These are phyloP conservation scores for Solanum aculeatissimum DNA, from an alignment of 305 asterid species.

Conservation along the genomic window DNA sequence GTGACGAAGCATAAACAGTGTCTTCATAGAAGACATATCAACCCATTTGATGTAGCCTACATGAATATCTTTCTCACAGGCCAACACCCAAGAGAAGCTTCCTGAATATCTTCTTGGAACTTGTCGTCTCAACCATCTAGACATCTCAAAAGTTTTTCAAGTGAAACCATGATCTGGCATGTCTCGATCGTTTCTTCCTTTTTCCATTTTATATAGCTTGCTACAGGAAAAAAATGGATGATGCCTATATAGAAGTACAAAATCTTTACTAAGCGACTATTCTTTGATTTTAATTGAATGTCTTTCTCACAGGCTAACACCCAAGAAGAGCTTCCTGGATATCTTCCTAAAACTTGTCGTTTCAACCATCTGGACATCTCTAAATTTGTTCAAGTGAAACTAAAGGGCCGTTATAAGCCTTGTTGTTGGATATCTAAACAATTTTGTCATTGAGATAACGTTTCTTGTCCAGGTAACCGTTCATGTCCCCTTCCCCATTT, in stretches of 20 bases:
- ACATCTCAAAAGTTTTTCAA: constrained; percentile 42
- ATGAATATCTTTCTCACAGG: constrained; percentile 23
- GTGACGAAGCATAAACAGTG: background rate
- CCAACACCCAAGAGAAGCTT: constrained; percentile 70
- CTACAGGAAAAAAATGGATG: background rate
- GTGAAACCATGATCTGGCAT: constrained; percentile 9
- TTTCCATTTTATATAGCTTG: background rate
- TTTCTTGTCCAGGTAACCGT: constrained; percentile 71
- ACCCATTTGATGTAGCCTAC: background rate
- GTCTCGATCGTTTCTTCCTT: background rate
- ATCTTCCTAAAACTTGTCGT: constrained; percentile 75
- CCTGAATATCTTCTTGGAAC: constrained; percentile 82
- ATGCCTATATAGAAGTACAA: background rate
- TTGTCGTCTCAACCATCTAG: constrained; percentile 77
- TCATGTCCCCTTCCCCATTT: background rate
- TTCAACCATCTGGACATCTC: constrained; percentile 67
- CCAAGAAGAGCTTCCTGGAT: constrained; percentile 76
- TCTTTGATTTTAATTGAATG: background rate
- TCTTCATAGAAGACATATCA: background rate
- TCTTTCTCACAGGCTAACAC: constrained; percentile 56
- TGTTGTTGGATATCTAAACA: constrained; percentile 90
- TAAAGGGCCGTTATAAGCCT: constrained; percentile 95
- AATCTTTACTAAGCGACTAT: background rate
- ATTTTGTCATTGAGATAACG: constrained; percentile 89
- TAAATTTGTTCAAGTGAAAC: constrained; percentile 40